Base-by-base conservation (phyloP, 2,329 filamentous ascomycete species). In the Apiospora phragmitis region DNA sequence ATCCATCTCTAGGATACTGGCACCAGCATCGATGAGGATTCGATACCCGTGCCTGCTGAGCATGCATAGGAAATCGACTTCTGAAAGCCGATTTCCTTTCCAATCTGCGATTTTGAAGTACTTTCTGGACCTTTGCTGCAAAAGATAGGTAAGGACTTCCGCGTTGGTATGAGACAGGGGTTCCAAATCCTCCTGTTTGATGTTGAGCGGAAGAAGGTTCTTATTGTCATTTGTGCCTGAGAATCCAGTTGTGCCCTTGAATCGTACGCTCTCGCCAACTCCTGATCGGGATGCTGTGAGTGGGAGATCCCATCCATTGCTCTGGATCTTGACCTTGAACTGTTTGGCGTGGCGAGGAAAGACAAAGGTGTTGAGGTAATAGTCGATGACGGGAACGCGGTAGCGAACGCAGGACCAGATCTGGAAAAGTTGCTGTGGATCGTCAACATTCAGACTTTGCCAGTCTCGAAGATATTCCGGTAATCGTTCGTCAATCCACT, bases 171-270 rank as follows among this genome's bases (percentile, higher is more conserved):
- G 88, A 0, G 79, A 75, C 0, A 92, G 82, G 0, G 82, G 78
- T 0, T 83, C 80, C 0, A 94, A 82, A 71, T 94, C 90, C 0
- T 87, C 79, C 68, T 93, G 91, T 26, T 81, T 77, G 26, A 93
- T 88, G 0, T 84, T 89, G n/a, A 89, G 77, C 0, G 92, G 92
- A 0, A 93, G 79, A 43, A 92, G 82, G 0, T 79, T 81, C 47
- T 86, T 83, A 26, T 87, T 89, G 75, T 94, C 92, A 62, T 92
- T 93, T 0, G 92, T 94, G 0, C 92, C 92, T 6, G 88, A 91
- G 76, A 94, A 94, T 0, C 92, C 92, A 0, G 91, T 93, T 35
- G 71, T 73, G 11, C 45, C 35, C n/a, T 45, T 24, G 29, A 62
- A 62, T 9, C 55, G 55, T n/a, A 38, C 32, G 18, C 14, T n/a